Evolutionary conservation across 257 asterid genomes (phyloP).

Genomic region (Solanum ossicruentum): DNA sequence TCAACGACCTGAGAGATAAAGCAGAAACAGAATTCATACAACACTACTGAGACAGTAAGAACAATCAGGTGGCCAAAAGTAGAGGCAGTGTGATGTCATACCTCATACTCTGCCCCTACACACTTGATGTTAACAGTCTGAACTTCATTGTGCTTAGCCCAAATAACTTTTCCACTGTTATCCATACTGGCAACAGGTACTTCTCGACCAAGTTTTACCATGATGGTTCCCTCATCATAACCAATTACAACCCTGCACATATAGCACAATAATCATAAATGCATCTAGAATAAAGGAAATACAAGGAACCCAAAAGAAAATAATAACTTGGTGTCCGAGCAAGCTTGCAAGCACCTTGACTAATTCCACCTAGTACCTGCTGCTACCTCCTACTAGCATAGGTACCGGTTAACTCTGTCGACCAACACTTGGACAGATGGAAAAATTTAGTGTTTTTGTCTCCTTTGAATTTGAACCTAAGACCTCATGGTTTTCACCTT

Average conservation of each 20-base stretch:
- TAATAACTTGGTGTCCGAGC: not conserved
- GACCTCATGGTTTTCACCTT: not conserved
- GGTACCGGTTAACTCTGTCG: not conserved
- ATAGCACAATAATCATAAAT: conserved; percentile 6
- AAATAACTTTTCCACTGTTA: conserved; percentile 84
- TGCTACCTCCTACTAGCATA: not conserved
- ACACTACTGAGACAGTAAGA: not conserved
- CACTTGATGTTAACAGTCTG: conserved; percentile 94
- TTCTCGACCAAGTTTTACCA: conserved; percentile 97
- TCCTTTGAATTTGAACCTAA: not conserved
- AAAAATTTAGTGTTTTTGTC: not conserved
- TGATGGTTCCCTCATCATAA: conserved; percentile 96
- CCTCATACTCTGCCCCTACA: conserved; percentile 88
- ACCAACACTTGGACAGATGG: not conserved
- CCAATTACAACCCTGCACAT: conserved; percentile 82
- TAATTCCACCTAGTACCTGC: not conserved
- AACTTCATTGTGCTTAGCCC: conserved; percentile 98
- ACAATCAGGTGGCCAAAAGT: not conserved
- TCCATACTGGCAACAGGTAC: conserved; percentile 98
- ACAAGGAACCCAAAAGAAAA: not conserved
- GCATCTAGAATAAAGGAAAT: not conserved
- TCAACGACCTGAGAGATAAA: conserved; percentile 55
- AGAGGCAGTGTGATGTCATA: conserved; percentile 6
- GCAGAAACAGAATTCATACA: not conserved
- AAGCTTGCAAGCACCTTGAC: not conserved